These are phyloP conservation scores for Stygiomarasmius scandens DNA, from an alignment of 1,284 basidiomycete genomes.

Conservation along the genomic window DNA sequence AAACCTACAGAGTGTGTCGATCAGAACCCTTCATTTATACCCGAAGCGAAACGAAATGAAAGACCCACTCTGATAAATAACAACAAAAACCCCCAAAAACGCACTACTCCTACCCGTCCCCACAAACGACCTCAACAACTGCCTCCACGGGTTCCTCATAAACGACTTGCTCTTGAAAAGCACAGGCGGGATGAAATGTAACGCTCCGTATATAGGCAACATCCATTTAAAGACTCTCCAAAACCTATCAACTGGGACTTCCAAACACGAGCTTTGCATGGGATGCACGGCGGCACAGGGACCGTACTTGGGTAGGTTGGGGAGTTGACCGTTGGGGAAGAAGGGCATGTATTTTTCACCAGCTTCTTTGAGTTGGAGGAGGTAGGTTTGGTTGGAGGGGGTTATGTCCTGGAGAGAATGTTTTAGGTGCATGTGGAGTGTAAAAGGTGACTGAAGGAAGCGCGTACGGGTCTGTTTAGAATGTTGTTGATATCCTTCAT, in stretches of 20 bases:
- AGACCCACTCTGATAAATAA: constrained; percentile 79
- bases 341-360: constrained; percentile 12
- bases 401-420: constrained; percentile 40
- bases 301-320: constrained; percentile 58
- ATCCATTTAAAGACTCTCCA: constrained; percentile 86
- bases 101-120: constrained; percentile 87
- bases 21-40: background rate
- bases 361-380: constrained; percentile 34
- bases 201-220: constrained; percentile 82
- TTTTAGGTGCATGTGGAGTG: constrained; percentile 17
- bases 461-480: constrained; percentile 49
- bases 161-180: constrained; percentile 74
- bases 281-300: constrained; percentile 80
- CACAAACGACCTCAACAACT: constrained; percentile 65
- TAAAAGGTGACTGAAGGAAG: background rate
- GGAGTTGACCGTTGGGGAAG: constrained; percentile 30
- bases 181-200: constrained; percentile 88
- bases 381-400: constrained; percentile 39
- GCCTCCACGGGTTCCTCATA: constrained; percentile 59
- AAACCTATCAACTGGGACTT: constrained; percentile 75
- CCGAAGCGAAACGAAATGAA: background rate
- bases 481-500: constrained; percentile 58
- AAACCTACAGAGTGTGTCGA: constrained; percentile 45
- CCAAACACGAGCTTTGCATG: constrained; percentile 69
- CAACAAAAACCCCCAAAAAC: constrained; percentile 86